Evolutionary conservation across 2,329 filamentous ascomycete species (phyloP), one percentile per base, ranked within the genome.

Genomic region (Akanthomyces dipterigenus): DNA sequence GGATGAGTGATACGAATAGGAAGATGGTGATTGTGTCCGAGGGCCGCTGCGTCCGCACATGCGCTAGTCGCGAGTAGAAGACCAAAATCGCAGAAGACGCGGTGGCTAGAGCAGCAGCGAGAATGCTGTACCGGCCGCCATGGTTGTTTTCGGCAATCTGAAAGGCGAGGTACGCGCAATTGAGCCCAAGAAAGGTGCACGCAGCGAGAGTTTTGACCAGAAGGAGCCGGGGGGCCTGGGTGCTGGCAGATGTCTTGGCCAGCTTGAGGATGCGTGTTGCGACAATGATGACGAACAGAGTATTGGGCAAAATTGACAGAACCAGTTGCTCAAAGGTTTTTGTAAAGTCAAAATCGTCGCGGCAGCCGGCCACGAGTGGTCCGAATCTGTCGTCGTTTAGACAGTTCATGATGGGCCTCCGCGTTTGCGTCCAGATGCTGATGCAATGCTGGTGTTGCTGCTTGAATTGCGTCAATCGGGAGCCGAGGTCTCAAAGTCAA

Each of bases 301-400:
- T 24, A n/a, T 31, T 38, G 8, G 58, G 58, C 3, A 12, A 11
- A 16, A 61, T 46, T 16, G 58, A 61, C 7, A 55, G 50, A 20
- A 31, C 26, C 11, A 48, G 28, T 7, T 60, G 58, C 22, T 60
- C 48, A 36, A 60, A 60, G 16, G 57, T 55, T 31, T 60, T 60
- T 22, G 58, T 60, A 22, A 60, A 55, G 31, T 60, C 58, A 22
- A 60, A 55, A 28, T 60, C 31, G 20, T 60, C 42, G 28, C 58
- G 49, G 18, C 58, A 60, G 18, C 58, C 58, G 24, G 18, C 36
- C 31, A 60, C 58, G 24, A 60, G 18, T 2, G 49, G 50, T 9
- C 58, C 49, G 14, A 55, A 16, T 4, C 2, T 24, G 6, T 48
- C 28, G 31, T 61, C 58, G 50, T 61, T 61, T 20, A 58, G 55